Base-by-base conservation (phyloP, 1,139 yeast genomes). In the Geotrichum reessii region DNA sequence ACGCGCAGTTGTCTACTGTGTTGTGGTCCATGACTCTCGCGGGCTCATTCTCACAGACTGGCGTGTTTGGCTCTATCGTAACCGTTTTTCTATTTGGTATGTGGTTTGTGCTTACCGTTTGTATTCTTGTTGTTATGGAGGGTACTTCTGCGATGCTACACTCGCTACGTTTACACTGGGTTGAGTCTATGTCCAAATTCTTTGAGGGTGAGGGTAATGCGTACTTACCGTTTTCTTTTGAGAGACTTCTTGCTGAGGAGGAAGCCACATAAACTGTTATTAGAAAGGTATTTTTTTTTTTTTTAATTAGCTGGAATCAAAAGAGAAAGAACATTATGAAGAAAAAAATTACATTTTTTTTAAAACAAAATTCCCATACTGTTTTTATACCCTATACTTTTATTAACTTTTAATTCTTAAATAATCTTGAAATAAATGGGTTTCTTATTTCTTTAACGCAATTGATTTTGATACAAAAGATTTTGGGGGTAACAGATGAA, bases 71-170 rank as follows among this genome's bases (percentile, higher is more conserved):
- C 14, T 84, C 88, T 3, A 63, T 86, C 28, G 81, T 82, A 80
- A 84, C 91, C 0, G 95, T 92, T 33, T 74, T 86, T 46, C 74
- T 93, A 60, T 95, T 93, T 74, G 97, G 90, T 21, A 84, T 93
- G 84, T 95, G 99, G 99, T 91, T 95, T 72, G 82, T 84, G 5
- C 79, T 93, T 63, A 92, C 99, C 0, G 92, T 91, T 28, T 86
- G 91, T 65, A 91, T 95, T 56, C 80, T 95, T 71, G 98, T 93
- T 54, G 79, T 90, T 59, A 93, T 95, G 99, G 99, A 95, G 75
- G 99, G 99, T 57, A 95, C 99, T 0, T 88, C 97, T 50, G 99
- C 99, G 22, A 95, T 95, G 99, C 81, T 95, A 68, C 99, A 95
- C 74, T 88, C 97, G 7, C 81, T 95, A 67, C 87, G 99, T 75